Evolutionary conservation across 2,329 filamentous ascomycete species (phyloP).

Genomic region (Botrytis fabae): DNA sequence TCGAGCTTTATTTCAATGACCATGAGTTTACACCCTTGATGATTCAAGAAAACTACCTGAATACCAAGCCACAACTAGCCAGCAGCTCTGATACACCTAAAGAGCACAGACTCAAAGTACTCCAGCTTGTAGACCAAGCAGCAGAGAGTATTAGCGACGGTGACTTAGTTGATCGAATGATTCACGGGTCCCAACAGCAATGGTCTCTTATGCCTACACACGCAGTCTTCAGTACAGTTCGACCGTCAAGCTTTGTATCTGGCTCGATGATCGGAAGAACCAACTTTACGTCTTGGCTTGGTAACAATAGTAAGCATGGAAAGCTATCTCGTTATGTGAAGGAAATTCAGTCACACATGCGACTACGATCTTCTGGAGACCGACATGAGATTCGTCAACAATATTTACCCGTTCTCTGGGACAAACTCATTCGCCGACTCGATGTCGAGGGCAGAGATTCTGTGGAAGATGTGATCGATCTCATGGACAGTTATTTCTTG

Average conservation of each 20-base stretch:
- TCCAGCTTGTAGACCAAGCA: slow-evolving; percentile 84
- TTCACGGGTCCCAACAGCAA: slow-evolving; percentile 95
- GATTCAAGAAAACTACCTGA: slow-evolving; percentile 97
- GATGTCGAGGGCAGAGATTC: slow-evolving; percentile 78
- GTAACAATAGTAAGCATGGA: slow-evolving; percentile 86
- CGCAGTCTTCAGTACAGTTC: slow-evolving; percentile 91
- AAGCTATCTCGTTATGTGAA: slow-evolving; percentile 79
- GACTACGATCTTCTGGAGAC: slow-evolving; percentile 84
- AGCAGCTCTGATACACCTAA: slow-evolving; percentile 51
- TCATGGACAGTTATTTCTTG: slow-evolving; percentile 97
- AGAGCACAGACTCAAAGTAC: slow-evolving; percentile 74
- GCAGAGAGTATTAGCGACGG: slow-evolving; percentile 97
- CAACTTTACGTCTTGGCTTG: slow-evolving; percentile 87
- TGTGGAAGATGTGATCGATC: slow-evolving; percentile 79
- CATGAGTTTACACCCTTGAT: slow-evolving; percentile 97
- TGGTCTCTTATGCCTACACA: slow-evolving; percentile 98
- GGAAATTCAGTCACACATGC: slow-evolving; percentile 97
- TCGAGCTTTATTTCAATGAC: slow-evolving; percentile 98
- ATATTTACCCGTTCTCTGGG: slow-evolving; percentile 87
- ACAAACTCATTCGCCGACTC: slow-evolving; percentile 72
- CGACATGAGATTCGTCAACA: slow-evolving; percentile 92
- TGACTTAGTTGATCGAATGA: slow-evolving; percentile 95
- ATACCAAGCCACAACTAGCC: slow-evolving; percentile 68
- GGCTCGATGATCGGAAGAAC: slow-evolving; percentile 72
- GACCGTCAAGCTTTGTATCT: slow-evolving; percentile 82